A percentile compares a stretch with the other conserved stretches of the same genome.
phyloP scores from a whole-genome alignment of 345 rosid genomes.

The Syzygium grande region DNA sequence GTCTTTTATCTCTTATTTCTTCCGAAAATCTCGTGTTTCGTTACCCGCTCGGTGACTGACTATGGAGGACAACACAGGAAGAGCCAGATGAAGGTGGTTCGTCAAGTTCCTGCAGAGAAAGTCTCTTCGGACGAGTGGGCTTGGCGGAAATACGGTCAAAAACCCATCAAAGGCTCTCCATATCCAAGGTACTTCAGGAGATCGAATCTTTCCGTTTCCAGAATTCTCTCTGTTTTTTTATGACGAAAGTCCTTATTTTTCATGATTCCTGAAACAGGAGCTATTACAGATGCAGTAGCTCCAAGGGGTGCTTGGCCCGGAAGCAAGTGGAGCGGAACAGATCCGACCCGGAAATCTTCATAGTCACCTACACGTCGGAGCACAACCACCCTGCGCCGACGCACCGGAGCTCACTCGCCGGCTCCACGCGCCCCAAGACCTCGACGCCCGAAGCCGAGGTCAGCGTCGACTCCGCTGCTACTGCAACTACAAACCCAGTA shows the following conservation, averaged over 20 bases:
- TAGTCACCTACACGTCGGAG: conserved; percentile 83
- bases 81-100: conserved; percentile 66
- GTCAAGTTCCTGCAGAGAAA: conserved; percentile 75
- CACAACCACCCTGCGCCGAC: conserved; percentile 87
- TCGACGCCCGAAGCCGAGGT: conserved; percentile 1
- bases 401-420: conserved; percentile 83
- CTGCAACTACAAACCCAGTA: background rate
- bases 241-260: background rate
- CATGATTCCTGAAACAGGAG: conserved; percentile 37
- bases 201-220: background rate
- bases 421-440: conserved; percentile 71
- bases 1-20: background rate
- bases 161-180: conserved; percentile 97
- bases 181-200: conserved; percentile 52
- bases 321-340: conserved; percentile 94
- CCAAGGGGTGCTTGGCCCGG: conserved; percentile 86
- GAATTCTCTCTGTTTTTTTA: background rate
- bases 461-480: background rate
- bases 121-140: conserved; percentile 92
- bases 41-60: background rate
- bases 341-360: conserved; percentile 80
- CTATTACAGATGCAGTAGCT: conserved; percentile 86
- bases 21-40: background rate
- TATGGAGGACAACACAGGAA: conserved; percentile 30
- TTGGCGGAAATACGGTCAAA: conserved; percentile 95